phyloP scores from a whole-genome alignment of 1,284 basidiomycete genomes.

The Takashimella tepidaria region DNA sequence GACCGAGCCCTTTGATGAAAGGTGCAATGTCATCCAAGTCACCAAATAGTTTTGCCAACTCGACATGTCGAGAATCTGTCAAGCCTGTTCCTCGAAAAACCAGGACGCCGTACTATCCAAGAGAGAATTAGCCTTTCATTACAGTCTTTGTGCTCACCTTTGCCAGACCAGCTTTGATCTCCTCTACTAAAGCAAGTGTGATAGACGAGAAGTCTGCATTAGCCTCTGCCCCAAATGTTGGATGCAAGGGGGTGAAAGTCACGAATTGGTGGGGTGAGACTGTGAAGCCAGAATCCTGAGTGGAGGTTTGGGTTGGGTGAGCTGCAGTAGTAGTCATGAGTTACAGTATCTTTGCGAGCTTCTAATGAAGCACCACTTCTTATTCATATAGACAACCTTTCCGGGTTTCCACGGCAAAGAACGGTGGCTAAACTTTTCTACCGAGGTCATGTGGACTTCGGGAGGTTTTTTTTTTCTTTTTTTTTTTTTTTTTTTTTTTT shows the following conservation, averaged over 20 bases:
- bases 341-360: neutral
- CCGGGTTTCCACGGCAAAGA: neutral
- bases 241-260: neutral
- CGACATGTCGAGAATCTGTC: neutral
- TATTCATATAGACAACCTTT: neutral
- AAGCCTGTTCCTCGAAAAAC: neutral
- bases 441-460: neutral
- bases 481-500: too few species aligned
- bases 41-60: neutral
- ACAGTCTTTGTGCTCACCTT: neutral
- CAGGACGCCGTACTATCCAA: neutral
- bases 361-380: neutral
- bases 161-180: neutral
- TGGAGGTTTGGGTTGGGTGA: too few species aligned
- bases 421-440: neutral
- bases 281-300: neutral
- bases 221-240: neutral
- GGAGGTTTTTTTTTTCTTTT: neutral
- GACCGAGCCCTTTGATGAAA: slow-evolving; percentile 2
- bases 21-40: neutral
- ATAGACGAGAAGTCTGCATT: neutral
- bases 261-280: neutral
- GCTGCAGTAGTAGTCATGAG: neutral
- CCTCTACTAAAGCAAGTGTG: neutral
- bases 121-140: neutral